phyloP scores from a whole-genome alignment of 2,329 filamentous ascomycete genomes.

The Herpotrichia juniperi region DNA sequence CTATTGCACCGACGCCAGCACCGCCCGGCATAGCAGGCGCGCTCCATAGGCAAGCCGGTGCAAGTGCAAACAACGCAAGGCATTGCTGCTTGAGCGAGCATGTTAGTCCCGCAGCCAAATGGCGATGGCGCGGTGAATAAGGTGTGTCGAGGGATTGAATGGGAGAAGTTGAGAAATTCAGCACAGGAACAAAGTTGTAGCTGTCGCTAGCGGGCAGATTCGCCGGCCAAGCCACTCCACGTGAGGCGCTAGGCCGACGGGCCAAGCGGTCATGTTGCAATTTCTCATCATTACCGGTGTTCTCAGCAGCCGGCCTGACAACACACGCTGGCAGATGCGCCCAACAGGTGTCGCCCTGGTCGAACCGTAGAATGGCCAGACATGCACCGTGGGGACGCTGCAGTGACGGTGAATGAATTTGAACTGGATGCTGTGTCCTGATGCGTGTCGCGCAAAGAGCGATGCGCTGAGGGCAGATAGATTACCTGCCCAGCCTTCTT shows the following conservation, averaged over 20 bases:
- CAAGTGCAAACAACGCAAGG: background rate
- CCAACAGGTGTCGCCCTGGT: too few species aligned
- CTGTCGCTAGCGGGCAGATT: background rate
- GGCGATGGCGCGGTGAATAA: background rate
- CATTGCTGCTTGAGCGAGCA: background rate
- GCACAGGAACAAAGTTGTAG: background rate
- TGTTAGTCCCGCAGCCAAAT: background rate
- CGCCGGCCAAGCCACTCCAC: background rate
- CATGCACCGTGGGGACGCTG: too few species aligned
- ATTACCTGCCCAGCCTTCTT: constrained; percentile 20
- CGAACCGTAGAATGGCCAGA: too few species aligned
- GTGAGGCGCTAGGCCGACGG: background rate
- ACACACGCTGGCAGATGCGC: constrained; percentile 1
- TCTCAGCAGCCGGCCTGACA: background rate
- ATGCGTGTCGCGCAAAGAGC: background rate
- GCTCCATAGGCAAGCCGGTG: background rate
- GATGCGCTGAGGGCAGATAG: constrained; percentile 6
- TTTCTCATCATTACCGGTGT: constrained; percentile 5
- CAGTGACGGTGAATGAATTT: too few species aligned
- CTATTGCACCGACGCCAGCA: background rate
- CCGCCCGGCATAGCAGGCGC: background rate
- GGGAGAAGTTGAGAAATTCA: background rate
- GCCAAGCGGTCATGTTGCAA: constrained; percentile 7
- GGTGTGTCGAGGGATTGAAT: background rate
- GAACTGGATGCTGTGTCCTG: too few species aligned